Percentiles rank a stretch among this genome's conserved stretches.
phyloP scores from a whole-genome alignment of 495 filamentous ascomycete genomes.

The Filosporella fistucella region DNA sequence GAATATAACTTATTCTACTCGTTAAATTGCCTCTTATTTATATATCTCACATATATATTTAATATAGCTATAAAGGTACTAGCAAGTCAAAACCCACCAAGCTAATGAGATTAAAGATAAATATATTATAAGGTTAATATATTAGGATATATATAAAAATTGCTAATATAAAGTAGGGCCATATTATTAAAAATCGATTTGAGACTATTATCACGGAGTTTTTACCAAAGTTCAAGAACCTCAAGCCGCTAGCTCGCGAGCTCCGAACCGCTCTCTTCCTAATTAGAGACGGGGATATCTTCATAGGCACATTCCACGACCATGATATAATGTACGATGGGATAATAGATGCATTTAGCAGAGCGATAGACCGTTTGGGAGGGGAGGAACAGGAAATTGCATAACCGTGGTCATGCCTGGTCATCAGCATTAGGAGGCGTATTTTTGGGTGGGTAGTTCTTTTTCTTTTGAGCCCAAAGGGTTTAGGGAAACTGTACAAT shows the following conservation, averaged over 20 bases:
- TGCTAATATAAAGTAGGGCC: background rate
- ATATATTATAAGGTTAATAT: too few species aligned
- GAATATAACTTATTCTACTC: too few species aligned
- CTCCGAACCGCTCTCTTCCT: constrained; percentile 31
- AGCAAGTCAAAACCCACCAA: too few species aligned
- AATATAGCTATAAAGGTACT: too few species aligned
- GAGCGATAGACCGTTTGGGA: constrained; percentile 14
- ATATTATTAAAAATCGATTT: constrained; percentile 17
- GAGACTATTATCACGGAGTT: constrained; percentile 28
- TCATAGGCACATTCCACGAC: constrained; percentile 27
- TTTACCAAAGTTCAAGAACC: constrained; percentile 25
- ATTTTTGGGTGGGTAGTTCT: background rate
- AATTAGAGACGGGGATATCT: constrained; percentile 26
- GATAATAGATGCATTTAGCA: constrained; percentile 15
- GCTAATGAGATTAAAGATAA: too few species aligned
- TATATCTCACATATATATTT: too few species aligned
- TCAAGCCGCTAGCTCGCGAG: constrained; percentile 26
- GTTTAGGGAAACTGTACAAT: background rate
- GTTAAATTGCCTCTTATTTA: too few species aligned
- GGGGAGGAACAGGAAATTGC: constrained; percentile 14
- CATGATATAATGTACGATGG: constrained; percentile 22
- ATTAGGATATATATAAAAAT: too few species aligned
- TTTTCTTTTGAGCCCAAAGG: background rate
- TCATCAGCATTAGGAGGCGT: background rate
- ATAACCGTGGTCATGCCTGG: background rate